These are phyloP conservation scores for Arthrobotrys sinensis DNA, from an alignment of 2,329 filamentous ascomycete genomes.

Conservation along the genomic window DNA sequence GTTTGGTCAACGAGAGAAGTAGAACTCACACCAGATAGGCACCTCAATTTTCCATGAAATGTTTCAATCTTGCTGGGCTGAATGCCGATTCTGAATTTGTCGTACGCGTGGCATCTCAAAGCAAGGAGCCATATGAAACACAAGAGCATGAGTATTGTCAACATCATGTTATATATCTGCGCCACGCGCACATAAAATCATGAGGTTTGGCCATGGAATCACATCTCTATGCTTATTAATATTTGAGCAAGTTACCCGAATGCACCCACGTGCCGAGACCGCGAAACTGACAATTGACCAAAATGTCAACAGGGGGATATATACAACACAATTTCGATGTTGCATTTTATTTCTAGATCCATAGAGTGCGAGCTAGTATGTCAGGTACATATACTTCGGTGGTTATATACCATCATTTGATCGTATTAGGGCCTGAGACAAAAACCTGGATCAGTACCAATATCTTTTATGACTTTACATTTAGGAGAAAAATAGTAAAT, in stretches of 20 bases:
- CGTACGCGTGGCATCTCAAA: conserved; percentile 20
- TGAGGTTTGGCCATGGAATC: no score
- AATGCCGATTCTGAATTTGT: conserved; percentile 45
- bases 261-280: no score
- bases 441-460: no score
- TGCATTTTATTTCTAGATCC: background rate
- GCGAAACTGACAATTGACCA: no score
- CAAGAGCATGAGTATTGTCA: background rate
- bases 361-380: no score
- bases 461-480: no score
- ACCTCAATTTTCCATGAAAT: conserved; percentile 45
- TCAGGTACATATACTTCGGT: no score
- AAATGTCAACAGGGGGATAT: no score
- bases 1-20: background rate
- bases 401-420: no score
- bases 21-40: conserved; percentile 46
- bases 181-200: background rate
- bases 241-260: background rate
- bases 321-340: background rate
- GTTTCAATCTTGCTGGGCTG: conserved; percentile 28
- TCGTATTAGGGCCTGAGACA: no score
- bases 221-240: no score
- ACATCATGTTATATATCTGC: background rate
- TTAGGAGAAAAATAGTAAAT: no score
- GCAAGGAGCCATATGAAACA: background rate